Evolutionary conservation across 2,329 filamentous ascomycete genomes (phyloP).

Genomic region (Aspergillus intermedius): DNA sequence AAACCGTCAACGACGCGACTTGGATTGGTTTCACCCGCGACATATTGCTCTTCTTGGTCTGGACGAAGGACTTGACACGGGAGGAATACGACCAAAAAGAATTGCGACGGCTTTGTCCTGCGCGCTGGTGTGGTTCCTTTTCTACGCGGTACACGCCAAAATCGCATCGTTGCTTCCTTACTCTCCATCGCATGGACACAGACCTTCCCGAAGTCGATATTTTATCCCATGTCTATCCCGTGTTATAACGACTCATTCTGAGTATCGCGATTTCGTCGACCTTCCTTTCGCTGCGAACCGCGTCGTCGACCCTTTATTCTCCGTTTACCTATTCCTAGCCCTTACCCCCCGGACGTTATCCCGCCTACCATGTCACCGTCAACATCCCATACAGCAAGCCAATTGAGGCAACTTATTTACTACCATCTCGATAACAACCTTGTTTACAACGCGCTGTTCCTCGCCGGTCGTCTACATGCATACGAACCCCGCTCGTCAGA

Average conservation of each 20-base stretch:
- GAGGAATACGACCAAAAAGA: background rate
- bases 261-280: slow-evolving; percentile 4
- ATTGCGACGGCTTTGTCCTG: background rate
- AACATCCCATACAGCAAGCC: slow-evolving; percentile 50
- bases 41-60: background rate
- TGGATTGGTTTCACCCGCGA: background rate
- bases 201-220: background rate
- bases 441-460: slow-evolving; percentile 85
- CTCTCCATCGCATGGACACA: slow-evolving; percentile 11
- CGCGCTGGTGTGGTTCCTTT: slow-evolving; percentile 5
- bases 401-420: slow-evolving; percentile 60
- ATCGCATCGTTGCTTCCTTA: slow-evolving; percentile 15
- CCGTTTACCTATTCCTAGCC: slow-evolving; percentile 3
- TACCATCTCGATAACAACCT: slow-evolving; percentile 84
- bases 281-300: slow-evolving; percentile 1
- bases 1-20: background rate
- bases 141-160: slow-evolving; percentile 9
- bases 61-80: background rate
- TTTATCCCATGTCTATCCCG: slow-evolving; percentile 10
- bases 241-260: slow-evolving; percentile 4
- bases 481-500: slow-evolving; percentile 78
- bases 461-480: slow-evolving; percentile 76
- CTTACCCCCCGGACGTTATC: slow-evolving; percentile 5
- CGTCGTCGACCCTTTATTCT: slow-evolving; percentile 1
- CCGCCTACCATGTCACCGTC: slow-evolving; percentile 48